Base-by-base conservation (phyloP, 1,284 basidiomycete species). In the Dichomitus squalens region DNA sequence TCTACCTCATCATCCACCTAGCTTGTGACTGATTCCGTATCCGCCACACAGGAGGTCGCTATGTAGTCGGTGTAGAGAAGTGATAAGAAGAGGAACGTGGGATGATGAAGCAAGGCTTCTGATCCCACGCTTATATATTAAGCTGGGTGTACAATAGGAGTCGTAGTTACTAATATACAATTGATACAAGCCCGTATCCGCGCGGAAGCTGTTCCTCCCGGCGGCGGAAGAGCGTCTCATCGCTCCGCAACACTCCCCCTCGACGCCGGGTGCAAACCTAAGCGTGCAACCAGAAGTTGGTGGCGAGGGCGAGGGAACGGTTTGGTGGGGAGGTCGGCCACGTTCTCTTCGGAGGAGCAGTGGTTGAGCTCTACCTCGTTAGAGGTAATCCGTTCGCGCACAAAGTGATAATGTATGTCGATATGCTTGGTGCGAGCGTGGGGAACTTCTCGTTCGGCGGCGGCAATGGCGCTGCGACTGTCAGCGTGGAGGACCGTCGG, bases 381-480 rank as follows among this genome's bases (percentile, higher is more conserved):
- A 3, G 49, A 40, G 6, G 59, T 57, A 31, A 76, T 61, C 2
- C 43, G 40, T 14, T 75, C 71, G 0, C 73, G 67, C 3, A 76
- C 56, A 34, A 65, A 70, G 53, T 76, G 75, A 52, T 70, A 63
- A 3, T 53, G 55, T 18, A 76, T 64, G 46, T 72, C 70, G 44
- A 78, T 74, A 57, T 78, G 75, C 58, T 76, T 76, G 18, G 68
- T 64, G 5, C 68, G 52, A 0, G 61, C 44, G 44, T 70, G 68
- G 25, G 29, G 51, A 1, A 25, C 23, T 16, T 49, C 39, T 39
- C 54, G 23, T 33, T 50, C 44, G 9, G 52, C 7, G 12, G 51
- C 34, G 1, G 18, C 34, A 29, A 56, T 51, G 1, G 49, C 54
- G 3, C 33, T 29, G 2, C 21, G 3, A 18, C 51, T 56, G 49